Percentiles rank a stretch among this genome's conserved stretches.
These are phyloP conservation scores for Phellinidium pouzarii DNA, from an alignment of 1,284 basidiomycete species.

Conservation along the genomic window DNA sequence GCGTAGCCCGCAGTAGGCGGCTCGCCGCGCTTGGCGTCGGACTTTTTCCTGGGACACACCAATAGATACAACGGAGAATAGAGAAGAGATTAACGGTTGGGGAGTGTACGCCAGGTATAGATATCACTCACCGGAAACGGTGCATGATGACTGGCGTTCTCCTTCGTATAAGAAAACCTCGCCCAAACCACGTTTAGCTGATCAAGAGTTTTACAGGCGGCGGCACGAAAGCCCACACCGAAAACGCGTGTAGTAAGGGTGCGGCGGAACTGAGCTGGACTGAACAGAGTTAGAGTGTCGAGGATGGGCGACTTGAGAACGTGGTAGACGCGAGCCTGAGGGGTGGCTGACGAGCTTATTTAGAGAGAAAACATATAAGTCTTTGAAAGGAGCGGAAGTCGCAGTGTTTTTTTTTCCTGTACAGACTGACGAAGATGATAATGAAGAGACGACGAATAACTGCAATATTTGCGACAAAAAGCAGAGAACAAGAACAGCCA, in stretches of 20 bases:
- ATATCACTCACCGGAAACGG: constrained; percentile 66
- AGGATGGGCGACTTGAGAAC: constrained; percentile 6
- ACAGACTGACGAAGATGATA: not conserved
- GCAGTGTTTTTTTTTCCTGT: not conserved
- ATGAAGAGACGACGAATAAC: not conserved
- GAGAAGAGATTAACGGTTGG: constrained; percentile 24
- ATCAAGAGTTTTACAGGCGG: constrained; percentile 2
- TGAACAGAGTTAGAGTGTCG: constrained; percentile 4
- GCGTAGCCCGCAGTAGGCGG: constrained; percentile 18
- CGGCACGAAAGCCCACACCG: not conserved
- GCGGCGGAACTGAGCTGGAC: not conserved
- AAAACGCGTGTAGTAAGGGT: constrained; percentile 6
- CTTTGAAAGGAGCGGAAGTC: not conserved
- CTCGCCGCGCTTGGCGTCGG: constrained; percentile 50
- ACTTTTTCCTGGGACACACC: constrained; percentile 44
- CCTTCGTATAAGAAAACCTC: constrained; percentile 33
- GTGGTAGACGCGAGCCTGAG: constrained; percentile 13
- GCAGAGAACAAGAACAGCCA: not conserved
- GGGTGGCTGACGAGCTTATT: constrained; percentile 3
- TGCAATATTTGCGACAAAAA: not conserved
- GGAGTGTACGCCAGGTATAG: constrained; percentile 9
- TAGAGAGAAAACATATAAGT: constrained; percentile 7
- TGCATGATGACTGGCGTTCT: constrained; percentile 44
- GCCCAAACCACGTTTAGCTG: constrained; percentile 59
- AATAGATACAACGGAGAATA: constrained; percentile 28